Evolutionary conservation across 805 yeast genomes (phyloP), one percentile per base, ranked within the genome.

Genomic region (Wickerhamomyces xylosicus): DNA sequence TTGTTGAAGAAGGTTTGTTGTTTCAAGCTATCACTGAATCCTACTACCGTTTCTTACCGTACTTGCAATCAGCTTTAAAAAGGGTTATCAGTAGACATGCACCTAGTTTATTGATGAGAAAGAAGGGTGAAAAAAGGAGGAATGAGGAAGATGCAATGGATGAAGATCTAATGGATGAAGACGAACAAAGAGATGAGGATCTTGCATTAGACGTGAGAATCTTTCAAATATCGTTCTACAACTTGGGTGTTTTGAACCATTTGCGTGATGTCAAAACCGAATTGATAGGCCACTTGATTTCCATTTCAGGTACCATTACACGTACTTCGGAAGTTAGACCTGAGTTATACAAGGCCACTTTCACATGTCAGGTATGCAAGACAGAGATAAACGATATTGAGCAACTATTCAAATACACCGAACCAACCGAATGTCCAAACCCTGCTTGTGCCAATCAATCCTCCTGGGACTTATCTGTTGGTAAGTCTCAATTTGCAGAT

Each of bases 291-390:
- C 69, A 83, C 9, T 69, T 90, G 44, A 70, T 86, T 64, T 69
- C 90, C 9, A 83, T 90, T 27, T 78, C 90, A 8, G 98, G 97
- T 40, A 92, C 98, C 0, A 95, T 92, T 4, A 90, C 97, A 0
- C 75, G 97, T 58, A 86, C 97, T 0, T 81, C 94, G 18, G 97
- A 92, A 62, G 97, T 92, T 11, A 75, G 97, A 41, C 98, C 98
- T 0, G 98, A 92, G 60, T 69, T 92, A 44, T 85, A 70, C 65
- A 76, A 72, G 43, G 98, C 86, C 13, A 72, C 89, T 20, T 92
- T 92, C 59, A 76, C 85, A 2, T 92, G 98, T 66, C 95, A 85
- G 51, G 65, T 76, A 56, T 92, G 98, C 60, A 73, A 83, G 37
- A 84, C 96, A 0, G 65, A 81, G 1, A 80, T 89, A 15, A 90